Evolutionary conservation across 768 basidiomycete genomes (phyloP), one percentile per base, ranked within the genome.

Genomic region (Podaxis sp.): DNA sequence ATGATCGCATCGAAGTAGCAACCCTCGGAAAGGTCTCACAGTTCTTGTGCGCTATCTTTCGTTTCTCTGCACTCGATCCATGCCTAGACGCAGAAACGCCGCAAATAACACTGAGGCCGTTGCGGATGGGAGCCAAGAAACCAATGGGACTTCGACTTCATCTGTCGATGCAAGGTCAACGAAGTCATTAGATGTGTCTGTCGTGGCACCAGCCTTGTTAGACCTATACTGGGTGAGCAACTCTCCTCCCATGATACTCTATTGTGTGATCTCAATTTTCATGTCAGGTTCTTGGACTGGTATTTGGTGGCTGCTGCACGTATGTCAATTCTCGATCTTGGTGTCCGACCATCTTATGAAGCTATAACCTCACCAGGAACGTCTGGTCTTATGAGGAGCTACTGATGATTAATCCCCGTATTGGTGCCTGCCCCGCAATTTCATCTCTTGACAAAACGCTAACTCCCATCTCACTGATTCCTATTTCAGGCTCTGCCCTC

Each of bases 301-400:
- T 94, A 4, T 82, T 93, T 66, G 92, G 92, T 24, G 92, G 93
- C 19, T 94, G 93, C 69, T 94, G 93, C 82, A 79, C 87, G 88
- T 89, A 73, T 58, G 86, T 82, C n/a, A 3, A 36, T 38, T 47
- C 19, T 54, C 25, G n/a, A 17, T 25, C 0, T 37, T 41, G 49
- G 7, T 11, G 40, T 27, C 33, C 54, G 36, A 51, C 27, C 59
- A 22, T 13, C 27, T 62, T 37, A 43, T 52, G 36, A 43, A 40
- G 53, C 59, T 19, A 33, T 49, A 27, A 27, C 17, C 57, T n/a
- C 36, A 47, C 25, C 65, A 90, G 89, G 25, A 93, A 93, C 71
- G 91, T 91, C 8, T 87, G 86, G 82, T 80, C 88, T 2, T 88
- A 91, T 68, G 91, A 93, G 71, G 82, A 87, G 55, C 74, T 95